phyloP scores from a whole-genome alignment of 192 early-diverging fungal genomes.

The Helicostylum pulchrum region DNA sequence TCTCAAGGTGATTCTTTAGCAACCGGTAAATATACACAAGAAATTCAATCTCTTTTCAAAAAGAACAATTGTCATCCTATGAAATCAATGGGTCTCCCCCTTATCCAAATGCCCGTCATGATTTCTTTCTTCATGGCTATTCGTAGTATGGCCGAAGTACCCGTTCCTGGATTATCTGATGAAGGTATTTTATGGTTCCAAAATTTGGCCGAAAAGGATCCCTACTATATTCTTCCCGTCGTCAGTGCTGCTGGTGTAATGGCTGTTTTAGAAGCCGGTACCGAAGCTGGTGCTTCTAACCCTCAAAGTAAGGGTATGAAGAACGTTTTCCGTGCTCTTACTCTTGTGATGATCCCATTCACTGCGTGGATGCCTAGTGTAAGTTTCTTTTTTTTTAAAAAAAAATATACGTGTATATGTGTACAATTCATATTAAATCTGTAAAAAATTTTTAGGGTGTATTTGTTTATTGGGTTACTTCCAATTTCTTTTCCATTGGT shows the following conservation, averaged over 20 bases:
- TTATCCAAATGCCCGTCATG: constrained; percentile 79
- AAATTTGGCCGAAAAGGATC: constrained; percentile 79
- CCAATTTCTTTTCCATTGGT: constrained; percentile 65
- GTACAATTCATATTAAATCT: constrained; percentile 20
- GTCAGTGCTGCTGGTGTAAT: constrained; percentile 69
- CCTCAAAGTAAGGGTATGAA: constrained; percentile 41
- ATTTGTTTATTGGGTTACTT: constrained; percentile 84
- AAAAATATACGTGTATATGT: constrained; percentile 22
- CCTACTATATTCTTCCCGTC: constrained; percentile 77
- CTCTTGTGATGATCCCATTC: constrained; percentile 43
- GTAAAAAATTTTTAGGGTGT: constrained; percentile 51
- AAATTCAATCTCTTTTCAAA: constrained; percentile 62
- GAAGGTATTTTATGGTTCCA: constrained; percentile 84
- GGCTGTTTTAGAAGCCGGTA: constrained; percentile 61
- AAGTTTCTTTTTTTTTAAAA: constrained; percentile 26
- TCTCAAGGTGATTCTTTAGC: constrained; percentile 53
- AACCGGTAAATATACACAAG: constrained; percentile 46
- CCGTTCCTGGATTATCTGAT: constrained; percentile 75
- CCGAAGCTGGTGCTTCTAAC: constrained; percentile 38
- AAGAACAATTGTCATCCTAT: constrained; percentile 63
- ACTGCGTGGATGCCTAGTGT: constrained; percentile 50
- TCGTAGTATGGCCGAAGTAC: constrained; percentile 72
- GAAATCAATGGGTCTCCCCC: constrained; percentile 54
- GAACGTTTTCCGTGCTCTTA: constrained; percentile 44
- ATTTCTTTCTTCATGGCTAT: constrained; percentile 83